Percentiles rank a stretch among this genome's conserved stretches.
Conservation (phyloP, 2,329 filamentous ascomycete genomes). For the Cadophora sp. region DNA sequence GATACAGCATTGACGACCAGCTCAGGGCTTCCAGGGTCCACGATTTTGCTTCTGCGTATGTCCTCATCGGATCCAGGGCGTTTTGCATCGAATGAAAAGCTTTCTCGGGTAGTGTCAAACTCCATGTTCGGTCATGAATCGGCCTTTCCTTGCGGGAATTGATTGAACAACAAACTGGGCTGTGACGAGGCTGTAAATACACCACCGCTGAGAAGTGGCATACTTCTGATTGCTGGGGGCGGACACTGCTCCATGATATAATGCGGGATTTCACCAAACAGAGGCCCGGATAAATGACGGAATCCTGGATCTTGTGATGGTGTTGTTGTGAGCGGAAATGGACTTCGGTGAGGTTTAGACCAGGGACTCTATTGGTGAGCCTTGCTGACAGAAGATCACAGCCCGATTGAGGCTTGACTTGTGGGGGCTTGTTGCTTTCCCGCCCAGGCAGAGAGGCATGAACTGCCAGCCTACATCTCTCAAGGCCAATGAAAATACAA, state of each 20-base stretch:
- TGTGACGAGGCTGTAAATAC: background rate
- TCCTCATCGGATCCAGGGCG: background rate
- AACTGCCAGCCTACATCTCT: background rate
- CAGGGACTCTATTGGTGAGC: constrained; percentile 19
- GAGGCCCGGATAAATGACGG: constrained; percentile 5
- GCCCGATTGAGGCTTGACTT: constrained; percentile 10
- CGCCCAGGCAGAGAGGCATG: background rate
- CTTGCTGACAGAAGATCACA: constrained; percentile 19
- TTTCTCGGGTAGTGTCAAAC: background rate
- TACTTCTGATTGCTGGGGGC: background rate
- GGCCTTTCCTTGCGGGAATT: background rate
- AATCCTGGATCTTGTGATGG: background rate
- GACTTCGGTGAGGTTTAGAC: constrained; percentile 17
- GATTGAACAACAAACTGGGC: background rate
- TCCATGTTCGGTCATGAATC: background rate
- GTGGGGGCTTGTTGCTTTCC: background rate
- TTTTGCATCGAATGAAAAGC: background rate
- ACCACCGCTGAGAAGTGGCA: background rate
- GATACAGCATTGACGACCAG: background rate
- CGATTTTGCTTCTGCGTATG: background rate
- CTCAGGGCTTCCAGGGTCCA: background rate
- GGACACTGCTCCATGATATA: constrained; percentile 5
- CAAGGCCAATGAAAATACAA: background rate
- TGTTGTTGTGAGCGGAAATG: constrained; percentile 7
- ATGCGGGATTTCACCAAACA: background rate